These are phyloP conservation scores for Solanum bulbocastanum DNA, from an alignment of 257 asterid genomes.

Conservation along the genomic window DNA sequence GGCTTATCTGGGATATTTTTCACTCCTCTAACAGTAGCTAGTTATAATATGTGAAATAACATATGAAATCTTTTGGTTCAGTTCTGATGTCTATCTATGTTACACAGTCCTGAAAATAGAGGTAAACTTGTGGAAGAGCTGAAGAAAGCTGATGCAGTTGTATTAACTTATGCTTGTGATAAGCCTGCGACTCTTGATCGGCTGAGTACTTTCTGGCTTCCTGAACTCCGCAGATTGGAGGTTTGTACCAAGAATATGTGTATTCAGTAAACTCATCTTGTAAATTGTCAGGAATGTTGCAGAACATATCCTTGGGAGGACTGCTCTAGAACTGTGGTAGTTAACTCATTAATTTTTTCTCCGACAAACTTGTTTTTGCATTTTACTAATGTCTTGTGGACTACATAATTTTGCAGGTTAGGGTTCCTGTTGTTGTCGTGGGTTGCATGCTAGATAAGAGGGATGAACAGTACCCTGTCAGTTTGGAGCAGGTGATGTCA, in stretches of 20 bases:
- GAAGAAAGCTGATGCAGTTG: constrained; percentile 76
- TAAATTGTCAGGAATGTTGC: background rate
- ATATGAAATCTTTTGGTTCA: background rate
- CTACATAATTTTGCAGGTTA: constrained; percentile 41
- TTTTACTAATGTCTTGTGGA: background rate
- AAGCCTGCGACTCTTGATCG: constrained; percentile 82
- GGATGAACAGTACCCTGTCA: constrained; percentile 58
- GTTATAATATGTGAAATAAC: background rate
- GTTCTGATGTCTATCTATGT: background rate
- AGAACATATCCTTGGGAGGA: background rate
- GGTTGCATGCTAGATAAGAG: constrained; percentile 97
- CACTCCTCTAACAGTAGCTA: background rate
- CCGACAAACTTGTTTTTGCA: background rate
- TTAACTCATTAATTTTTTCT: background rate
- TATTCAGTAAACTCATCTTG: background rate
- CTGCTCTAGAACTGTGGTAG: background rate
- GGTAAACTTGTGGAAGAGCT: constrained; percentile 69
- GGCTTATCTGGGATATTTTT: background rate
- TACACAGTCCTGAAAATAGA: constrained; percentile 64
- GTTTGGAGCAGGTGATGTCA: constrained; percentile 92
- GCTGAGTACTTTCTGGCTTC: constrained; percentile 95
- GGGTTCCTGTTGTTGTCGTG: constrained; percentile 91
- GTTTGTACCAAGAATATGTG: constrained; percentile 22
- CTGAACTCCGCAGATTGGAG: constrained; percentile 87
- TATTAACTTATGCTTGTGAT: constrained; percentile 89